Percentiles rank a stretch among this genome's conserved stretches.
Evolutionary conservation across 345 rosid genomes (phyloP).

Genomic region (Raphanus raphanistrum): DNA sequence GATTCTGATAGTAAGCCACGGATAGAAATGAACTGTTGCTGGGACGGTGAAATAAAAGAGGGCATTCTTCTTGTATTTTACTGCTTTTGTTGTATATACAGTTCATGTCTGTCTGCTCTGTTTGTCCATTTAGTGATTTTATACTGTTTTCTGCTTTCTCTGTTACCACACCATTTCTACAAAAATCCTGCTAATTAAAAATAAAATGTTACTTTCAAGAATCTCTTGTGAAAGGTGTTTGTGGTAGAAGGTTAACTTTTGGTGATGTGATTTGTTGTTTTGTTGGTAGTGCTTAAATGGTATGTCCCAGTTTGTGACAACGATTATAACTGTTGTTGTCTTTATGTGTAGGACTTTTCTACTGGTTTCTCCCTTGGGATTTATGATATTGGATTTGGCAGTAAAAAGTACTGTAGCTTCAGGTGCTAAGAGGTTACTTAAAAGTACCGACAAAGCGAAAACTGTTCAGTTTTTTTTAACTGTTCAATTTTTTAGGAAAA

Average conservation of each 20-base stretch:
- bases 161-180: conserved; percentile 14
- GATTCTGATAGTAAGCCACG: background rate
- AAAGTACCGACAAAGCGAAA: conserved; percentile 13
- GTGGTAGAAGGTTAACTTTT: background rate
- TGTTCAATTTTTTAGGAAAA: no score
- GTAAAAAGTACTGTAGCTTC: conserved; percentile 12
- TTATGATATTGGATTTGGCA: conserved; percentile 1
- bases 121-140: background rate
- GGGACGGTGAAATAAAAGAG: background rate
- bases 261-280: conserved; percentile 36
- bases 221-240: conserved; percentile 1
- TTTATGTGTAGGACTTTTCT: conserved; percentile 21
- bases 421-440: background rate
- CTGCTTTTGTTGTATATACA: background rate
- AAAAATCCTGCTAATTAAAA: background rate
- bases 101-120: background rate
- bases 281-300: conserved; percentile 27
- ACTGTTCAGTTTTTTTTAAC: background rate
- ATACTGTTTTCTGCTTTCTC: background rate
- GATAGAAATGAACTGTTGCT: background rate
- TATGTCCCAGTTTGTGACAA: conserved; percentile 15
- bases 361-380: conserved; percentile 16
- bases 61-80: background rate
- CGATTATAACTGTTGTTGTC: conserved; percentile 13
- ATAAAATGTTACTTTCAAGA: conserved; percentile 26